A percentile compares a stretch with the other conserved stretches of the same genome.
These are phyloP conservation scores for slime mould (Dictyostelium discoideum) DNA, from an alignment of 78 protist species.

Conservation along the genomic window DNA sequence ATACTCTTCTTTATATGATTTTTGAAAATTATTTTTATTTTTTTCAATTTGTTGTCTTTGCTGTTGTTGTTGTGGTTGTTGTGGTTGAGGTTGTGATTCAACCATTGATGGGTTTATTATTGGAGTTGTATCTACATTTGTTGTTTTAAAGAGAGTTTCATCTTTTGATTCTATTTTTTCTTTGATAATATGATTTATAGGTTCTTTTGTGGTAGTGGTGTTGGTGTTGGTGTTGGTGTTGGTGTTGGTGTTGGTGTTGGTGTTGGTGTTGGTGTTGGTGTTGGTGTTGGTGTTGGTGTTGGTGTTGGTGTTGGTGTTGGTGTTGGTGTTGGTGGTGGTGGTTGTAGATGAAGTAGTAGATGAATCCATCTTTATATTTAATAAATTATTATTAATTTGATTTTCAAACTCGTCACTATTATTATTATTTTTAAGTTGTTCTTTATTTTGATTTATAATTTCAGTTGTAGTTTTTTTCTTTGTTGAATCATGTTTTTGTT, in stretches of 20 bases:
- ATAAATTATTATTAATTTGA: constrained; percentile 8
- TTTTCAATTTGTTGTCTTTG: background rate
- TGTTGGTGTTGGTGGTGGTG: background rate
- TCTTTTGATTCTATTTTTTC: background rate
- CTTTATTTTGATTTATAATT: background rate
- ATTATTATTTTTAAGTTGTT: background rate
- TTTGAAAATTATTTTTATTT: background rate
- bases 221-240: background rate
- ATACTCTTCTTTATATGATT: constrained; percentile 53
- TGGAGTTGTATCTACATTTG: background rate
- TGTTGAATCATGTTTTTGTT: background rate
- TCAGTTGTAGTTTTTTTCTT: background rate
- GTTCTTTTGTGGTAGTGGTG: background rate
- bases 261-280: background rate
- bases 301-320: background rate
- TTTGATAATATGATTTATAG: too few species aligned
- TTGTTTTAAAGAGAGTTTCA: background rate
- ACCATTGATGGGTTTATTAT: background rate
- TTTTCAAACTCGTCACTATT: background rate
- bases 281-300: background rate
- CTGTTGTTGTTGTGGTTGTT: too few species aligned
- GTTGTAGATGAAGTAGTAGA: too few species aligned
- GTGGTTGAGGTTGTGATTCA: background rate
- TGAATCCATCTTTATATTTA: background rate
- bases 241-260: background rate